Evolutionary conservation across 345 rosid genomes (phyloP).

Genomic region (Syzygium grande): DNA sequence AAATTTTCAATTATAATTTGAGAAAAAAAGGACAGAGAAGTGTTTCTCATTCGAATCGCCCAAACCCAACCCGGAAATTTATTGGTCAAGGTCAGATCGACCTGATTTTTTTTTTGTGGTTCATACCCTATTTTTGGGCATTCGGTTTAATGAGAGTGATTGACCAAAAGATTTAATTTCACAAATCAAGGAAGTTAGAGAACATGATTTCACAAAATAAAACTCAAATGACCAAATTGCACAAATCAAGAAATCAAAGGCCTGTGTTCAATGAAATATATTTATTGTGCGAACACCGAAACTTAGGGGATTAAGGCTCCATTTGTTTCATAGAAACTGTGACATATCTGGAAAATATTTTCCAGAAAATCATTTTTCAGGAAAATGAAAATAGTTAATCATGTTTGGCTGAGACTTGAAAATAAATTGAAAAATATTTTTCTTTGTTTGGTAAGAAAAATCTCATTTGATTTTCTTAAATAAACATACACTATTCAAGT

Average conservation of each 20-base stretch:
- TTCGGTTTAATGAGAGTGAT: not conserved
- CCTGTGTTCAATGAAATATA: rapidly evolving
- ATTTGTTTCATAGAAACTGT: no score
- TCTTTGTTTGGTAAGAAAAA: no score
- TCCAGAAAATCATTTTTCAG: no score
- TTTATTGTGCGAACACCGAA: rapidly evolving
- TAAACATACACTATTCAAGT: no score
- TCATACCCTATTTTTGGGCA: not conserved
- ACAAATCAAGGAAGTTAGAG: not conserved
- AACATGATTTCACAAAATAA: not conserved
- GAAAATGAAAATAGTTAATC: no score
- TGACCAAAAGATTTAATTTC: not conserved
- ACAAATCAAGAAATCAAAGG: not conserved
- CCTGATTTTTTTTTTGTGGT: not conserved
- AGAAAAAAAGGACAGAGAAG: not conserved
- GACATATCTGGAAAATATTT: no score
- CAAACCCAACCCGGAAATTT: rapidly evolving
- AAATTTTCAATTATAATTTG: not conserved
- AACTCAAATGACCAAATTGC: not conserved
- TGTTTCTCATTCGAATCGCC: rapidly evolving
- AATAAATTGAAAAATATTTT: no score
- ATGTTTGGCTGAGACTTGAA: no score
- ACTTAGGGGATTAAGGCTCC: not conserved
- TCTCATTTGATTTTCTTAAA: no score
- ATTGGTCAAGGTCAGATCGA: not conserved